Conservation (phyloP, 108 stramenopile species). For the Cylindrotheca fusiformis region DNA sequence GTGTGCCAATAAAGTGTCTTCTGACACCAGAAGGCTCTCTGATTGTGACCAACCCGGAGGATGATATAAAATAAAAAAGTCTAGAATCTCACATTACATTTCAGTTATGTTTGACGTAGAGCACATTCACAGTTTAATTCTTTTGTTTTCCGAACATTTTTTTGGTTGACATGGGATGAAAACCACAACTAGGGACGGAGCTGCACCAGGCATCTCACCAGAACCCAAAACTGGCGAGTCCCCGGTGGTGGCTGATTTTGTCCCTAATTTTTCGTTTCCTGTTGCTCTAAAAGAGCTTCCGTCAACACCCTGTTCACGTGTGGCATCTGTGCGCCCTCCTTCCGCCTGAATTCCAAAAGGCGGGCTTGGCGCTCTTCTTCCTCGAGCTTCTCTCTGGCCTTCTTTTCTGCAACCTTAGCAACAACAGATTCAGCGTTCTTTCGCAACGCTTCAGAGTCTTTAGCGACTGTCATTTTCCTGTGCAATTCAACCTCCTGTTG, state of each 20-base stretch:
- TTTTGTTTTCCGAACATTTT: no score
- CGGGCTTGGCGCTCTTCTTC: conserved; percentile 5
- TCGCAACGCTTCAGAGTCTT: conserved; percentile 12
- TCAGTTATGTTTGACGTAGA: no score
- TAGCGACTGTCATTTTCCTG: conserved; percentile 14
- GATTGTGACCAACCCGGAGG: background rate
- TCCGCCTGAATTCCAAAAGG: conserved; percentile 17
- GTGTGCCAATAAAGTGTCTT: background rate
- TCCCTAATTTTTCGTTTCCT: no score
- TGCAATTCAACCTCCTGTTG: conserved; percentile 9
- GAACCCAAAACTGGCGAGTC: no score
- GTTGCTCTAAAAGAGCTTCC: background rate
- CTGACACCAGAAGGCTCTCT: background rate
- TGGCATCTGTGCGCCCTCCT: conserved; percentile 21
- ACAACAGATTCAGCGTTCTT: conserved; percentile 19
- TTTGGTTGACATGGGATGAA: no score
- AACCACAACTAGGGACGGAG: no score
- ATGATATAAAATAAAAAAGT: no score
- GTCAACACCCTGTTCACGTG: conserved; percentile 16
- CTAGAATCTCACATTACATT: no score
- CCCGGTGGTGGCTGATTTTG: no score
- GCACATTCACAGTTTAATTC: no score
- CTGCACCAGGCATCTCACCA: no score
- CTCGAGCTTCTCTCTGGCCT: conserved; percentile 4
- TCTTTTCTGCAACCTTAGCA: conserved; percentile 11